Conservation (phyloP, 1,284 basidiomycete genomes). For the Microbotryum scabiosae region DNA sequence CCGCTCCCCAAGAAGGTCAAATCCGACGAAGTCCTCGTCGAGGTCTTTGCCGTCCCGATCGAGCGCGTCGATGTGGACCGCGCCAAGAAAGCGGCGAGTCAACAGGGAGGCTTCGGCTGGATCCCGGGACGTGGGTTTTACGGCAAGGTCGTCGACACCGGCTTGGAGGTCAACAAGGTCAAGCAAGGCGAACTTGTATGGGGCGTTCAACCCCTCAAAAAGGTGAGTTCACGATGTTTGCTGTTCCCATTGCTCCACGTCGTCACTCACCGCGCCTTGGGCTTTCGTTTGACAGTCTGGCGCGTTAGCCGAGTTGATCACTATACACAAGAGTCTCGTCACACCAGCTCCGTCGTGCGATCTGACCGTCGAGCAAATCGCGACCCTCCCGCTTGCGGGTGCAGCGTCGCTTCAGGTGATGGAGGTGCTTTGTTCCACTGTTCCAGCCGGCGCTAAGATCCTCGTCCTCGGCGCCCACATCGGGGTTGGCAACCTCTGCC, state of each 20-base stretch:
- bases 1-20: conserved; percentile 37
- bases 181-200: conserved; percentile 43
- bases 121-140: conserved; percentile 43
- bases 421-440: conserved; percentile 37
- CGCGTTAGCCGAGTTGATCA: conserved; percentile 41
- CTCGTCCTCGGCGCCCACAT: conserved; percentile 44
- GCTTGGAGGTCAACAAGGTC: conserved; percentile 29
- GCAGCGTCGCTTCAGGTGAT: conserved; percentile 41
- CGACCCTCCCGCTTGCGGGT: conserved; percentile 41
- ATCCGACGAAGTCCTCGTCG: conserved; percentile 40
- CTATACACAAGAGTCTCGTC: conserved; percentile 39
- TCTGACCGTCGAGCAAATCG: conserved; percentile 41
- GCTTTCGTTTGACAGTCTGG: conserved; percentile 32
- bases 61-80: conserved; percentile 40
- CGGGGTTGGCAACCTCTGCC: conserved; percentile 41
- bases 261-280: neutral
- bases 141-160: conserved; percentile 42
- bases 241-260: neutral
- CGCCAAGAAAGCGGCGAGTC: conserved; percentile 29
- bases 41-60: conserved; percentile 41
- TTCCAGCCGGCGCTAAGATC: conserved; percentile 39
- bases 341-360: conserved; percentile 38
- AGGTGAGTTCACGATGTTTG: conserved; percentile 19
- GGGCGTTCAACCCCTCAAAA: conserved; percentile 40
- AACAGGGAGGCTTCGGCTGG: conserved; percentile 36